Base-by-base conservation (phyloP, 257 asterid genomes). In the Solanum corneliomulleri region DNA sequence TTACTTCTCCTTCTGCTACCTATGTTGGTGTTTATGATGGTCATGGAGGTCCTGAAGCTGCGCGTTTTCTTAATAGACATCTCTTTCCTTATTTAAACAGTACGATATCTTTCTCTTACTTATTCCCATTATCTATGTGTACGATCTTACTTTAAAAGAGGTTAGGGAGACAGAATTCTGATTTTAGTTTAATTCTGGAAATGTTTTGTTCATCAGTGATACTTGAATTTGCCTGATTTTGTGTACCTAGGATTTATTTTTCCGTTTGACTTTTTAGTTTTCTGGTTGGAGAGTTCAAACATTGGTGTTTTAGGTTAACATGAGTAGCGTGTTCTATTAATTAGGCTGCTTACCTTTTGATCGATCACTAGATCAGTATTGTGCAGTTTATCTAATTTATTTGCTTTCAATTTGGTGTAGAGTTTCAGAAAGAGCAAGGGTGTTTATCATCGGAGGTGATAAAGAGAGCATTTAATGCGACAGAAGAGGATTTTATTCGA, bases 11-110 rank as follows among this genome's bases (percentile, higher is more conserved):
- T 18, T 86, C 84, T 6, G 85, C 88, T 56, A 89, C 88, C 42
- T 89, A 85, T 71, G 83, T 89, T 33, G 91, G 91, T 39, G 87
- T 89, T 31, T 89, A 89, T 72, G 91, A 89, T 47, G 91, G 91
- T 29, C 91, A 89, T 87, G 84, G 84, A 9, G 84, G 84, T 9
- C 84, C 84, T 80, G 84, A 80, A 80, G 84, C 84, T 2, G 60
- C 91, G 13, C 90, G 91, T 18, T 89, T 89, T 39, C 68, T 89
- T 45, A 87, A 85, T 86, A 64, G 45, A 81, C 88, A 66, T 70
- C 90, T 89, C 15, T 87, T 89, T 52, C 87, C 88, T 56, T 33
- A 87, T 76, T 71, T 89, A 13, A 86, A 82, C 33, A 89, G 91
- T 89, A 87, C 29, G 84, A 9, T 23, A 7, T 41, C 45, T 74